Conservation (phyloP, 1,284 basidiomycete species). For the Phellopilus nigrolimitatus region DNA sequence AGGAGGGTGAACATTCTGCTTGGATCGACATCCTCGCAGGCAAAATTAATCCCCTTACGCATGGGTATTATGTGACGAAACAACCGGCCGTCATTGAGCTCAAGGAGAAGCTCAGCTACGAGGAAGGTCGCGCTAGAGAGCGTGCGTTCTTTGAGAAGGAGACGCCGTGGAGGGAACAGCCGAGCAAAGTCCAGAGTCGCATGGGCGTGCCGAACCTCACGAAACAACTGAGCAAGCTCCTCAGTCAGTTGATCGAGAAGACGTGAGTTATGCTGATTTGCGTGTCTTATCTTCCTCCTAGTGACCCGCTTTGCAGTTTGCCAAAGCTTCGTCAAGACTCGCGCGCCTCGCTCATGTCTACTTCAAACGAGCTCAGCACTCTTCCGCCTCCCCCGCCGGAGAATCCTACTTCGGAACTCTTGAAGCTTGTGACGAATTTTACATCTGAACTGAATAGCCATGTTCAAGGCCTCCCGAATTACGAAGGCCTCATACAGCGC, state of each 20-base stretch:
- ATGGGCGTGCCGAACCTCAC: slow-evolving; percentile 34
- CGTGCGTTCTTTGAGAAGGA: slow-evolving; percentile 31
- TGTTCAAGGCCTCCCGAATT: background rate
- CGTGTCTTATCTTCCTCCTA: slow-evolving; percentile 1
- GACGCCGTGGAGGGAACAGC: slow-evolving; percentile 8
- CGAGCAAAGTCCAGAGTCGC: too few relatives aligned
- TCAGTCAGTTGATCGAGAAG: slow-evolving; percentile 31
- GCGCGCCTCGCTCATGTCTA: slow-evolving; percentile 17
- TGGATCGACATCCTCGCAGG: slow-evolving; percentile 36
- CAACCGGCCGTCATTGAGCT: slow-evolving; percentile 34
- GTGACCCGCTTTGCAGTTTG: slow-evolving; percentile 23
- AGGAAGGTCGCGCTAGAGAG: slow-evolving; percentile 29
- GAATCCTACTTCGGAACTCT: slow-evolving; percentile 16
- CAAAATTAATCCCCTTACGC: slow-evolving; percentile 24
- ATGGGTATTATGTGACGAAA: slow-evolving; percentile 36
- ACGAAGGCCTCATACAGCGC: slow-evolving; percentile 1
- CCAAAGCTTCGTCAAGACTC: slow-evolving; percentile 27
- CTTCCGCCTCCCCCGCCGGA: slow-evolving; percentile 26
- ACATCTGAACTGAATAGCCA: background rate
- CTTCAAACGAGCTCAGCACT: slow-evolving; percentile 21
- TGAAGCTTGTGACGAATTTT: slow-evolving; percentile 3
- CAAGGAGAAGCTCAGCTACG: slow-evolving; percentile 23
- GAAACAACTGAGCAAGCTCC: slow-evolving; percentile 30
- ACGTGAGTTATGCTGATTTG: slow-evolving; percentile 24
- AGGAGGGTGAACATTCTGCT: slow-evolving; percentile 7